phyloP scores from a whole-genome alignment of 2,329 filamentous ascomycete genomes.

The Fusarium camptoceras region DNA sequence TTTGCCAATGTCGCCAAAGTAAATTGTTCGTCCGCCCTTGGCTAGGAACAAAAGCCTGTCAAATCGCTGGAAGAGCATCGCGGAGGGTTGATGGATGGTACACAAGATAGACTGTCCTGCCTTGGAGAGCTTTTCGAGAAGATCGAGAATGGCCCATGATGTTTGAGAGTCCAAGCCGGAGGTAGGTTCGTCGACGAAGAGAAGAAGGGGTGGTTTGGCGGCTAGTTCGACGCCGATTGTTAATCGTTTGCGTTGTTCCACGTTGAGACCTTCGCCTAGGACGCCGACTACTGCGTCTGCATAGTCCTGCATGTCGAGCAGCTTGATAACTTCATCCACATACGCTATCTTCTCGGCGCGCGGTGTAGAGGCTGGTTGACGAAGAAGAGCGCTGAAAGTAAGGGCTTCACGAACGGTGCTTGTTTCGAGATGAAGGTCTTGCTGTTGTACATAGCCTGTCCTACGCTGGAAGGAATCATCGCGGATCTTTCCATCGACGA shows the following conservation, averaged over 20 bases:
- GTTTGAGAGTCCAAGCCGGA: conserved; percentile 69
- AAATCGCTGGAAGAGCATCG: conserved; percentile 56
- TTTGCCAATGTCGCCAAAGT: conserved; percentile 45
- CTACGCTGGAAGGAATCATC: conserved; percentile 77
- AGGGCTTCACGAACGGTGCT: conserved; percentile 61
- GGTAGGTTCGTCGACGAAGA: conserved; percentile 67
- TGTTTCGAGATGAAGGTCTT: conserved; percentile 63
- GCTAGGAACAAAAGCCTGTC: conserved; percentile 66
- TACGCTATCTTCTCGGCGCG: conserved; percentile 63
- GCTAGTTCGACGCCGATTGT: conserved; percentile 63
- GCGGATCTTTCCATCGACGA: conserved; percentile 74
- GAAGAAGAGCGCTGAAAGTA: conserved; percentile 57
- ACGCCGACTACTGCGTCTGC: conserved; percentile 65
- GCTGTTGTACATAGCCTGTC: conserved; percentile 77
- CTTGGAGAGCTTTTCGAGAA: conserved; percentile 72
- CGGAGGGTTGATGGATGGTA: conserved; percentile 64
- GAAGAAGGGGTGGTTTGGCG: conserved; percentile 58
- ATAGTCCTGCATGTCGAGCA: conserved; percentile 67
- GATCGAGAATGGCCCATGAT: conserved; percentile 78
- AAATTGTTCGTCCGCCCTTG: conserved; percentile 44
- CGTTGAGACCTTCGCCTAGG: conserved; percentile 58
- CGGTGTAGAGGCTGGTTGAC: conserved; percentile 58
- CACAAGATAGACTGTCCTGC: conserved; percentile 63
- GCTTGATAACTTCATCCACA: conserved; percentile 65
- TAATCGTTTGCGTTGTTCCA: conserved; percentile 64